Evolutionary conservation across 768 basidiomycete genomes (phyloP).

Genomic region (Mycena maculata): DNA sequence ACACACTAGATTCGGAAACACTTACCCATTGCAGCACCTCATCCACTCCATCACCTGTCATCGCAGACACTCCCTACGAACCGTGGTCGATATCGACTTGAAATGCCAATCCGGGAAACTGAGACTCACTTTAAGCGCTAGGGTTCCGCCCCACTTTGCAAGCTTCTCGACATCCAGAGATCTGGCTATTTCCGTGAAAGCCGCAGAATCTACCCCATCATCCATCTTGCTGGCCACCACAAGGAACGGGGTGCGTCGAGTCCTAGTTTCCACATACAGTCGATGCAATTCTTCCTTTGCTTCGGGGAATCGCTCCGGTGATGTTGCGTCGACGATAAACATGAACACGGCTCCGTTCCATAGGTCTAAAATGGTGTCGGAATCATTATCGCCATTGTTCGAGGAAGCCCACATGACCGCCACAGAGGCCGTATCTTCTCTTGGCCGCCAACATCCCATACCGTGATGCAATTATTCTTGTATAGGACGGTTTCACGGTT

Average conservation of each 20-base stretch:
- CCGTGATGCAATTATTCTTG: not conserved
- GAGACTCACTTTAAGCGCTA: conserved; percentile 12
- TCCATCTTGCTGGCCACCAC: conserved; percentile 25
- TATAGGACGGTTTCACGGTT: not conserved
- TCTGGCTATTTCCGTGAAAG: not conserved
- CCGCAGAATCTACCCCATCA: not conserved
- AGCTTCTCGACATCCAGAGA: conserved; percentile 6
- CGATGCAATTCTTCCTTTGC: conserved; percentile 3
- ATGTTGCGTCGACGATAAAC: conserved; percentile 15
- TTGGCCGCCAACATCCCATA: conserved; percentile 9
- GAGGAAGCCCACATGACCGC: not conserved
- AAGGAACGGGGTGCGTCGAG: conserved; percentile 1
- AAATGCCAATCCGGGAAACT: not conserved
- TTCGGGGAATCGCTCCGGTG: conserved; percentile 11
- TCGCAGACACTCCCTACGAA: conserved; percentile 12
- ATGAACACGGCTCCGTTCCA: conserved; percentile 3
- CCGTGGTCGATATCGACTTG: not conserved
- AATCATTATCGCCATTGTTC: not conserved
- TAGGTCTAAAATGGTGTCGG: not conserved
- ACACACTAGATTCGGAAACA: not conserved
- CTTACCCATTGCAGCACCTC: conserved; percentile 16
- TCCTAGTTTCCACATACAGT: not conserved
- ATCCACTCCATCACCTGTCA: conserved; percentile 13
- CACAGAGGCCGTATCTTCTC: not conserved
- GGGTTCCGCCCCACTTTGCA: not conserved